phyloP scores from a whole-genome alignment of 2,329 filamentous ascomycete species.

The Colletotrichum liaoningense region DNA sequence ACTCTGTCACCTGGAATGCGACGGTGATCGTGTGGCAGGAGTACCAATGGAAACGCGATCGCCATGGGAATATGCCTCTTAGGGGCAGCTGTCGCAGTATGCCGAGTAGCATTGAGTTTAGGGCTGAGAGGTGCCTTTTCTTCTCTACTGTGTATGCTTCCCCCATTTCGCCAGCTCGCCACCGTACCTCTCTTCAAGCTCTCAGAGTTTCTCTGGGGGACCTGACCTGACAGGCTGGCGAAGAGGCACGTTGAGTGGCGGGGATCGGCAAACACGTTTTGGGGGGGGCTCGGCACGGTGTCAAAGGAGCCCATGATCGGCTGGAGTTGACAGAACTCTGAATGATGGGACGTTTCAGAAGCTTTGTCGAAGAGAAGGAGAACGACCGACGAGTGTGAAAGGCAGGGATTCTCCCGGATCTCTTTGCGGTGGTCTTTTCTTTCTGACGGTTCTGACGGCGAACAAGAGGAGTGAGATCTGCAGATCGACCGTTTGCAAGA shows the following conservation, averaged over 20 bases:
- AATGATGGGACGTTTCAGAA: conserved; percentile 13
- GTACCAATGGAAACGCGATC: not conserved
- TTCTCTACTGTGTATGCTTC: not conserved
- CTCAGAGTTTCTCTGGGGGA: not conserved
- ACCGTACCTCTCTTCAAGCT: not conserved
- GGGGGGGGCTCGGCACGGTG: too few relatives aligned
- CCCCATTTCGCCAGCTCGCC: not conserved
- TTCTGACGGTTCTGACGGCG: not conserved
- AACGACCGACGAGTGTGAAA: not conserved
- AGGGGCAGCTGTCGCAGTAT: not conserved
- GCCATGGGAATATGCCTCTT: not conserved
- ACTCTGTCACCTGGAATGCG: not conserved
- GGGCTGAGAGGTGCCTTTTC: not conserved
- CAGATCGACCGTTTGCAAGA: not conserved
- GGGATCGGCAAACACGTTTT: conserved; percentile 4
- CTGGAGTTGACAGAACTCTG: not conserved
- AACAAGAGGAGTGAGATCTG: not conserved
- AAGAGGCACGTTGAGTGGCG: not conserved
- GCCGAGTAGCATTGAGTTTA: not conserved
- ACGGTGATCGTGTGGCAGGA: conserved; percentile 9
- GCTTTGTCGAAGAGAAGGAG: not conserved
- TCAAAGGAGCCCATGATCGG: not conserved
- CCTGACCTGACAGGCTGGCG: not conserved
- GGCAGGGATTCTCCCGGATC: not conserved
- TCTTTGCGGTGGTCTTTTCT: not conserved